Base-by-base conservation (phyloP, 2,329 filamentous ascomycete species). In the Neopestalotiopsis sp. region DNA sequence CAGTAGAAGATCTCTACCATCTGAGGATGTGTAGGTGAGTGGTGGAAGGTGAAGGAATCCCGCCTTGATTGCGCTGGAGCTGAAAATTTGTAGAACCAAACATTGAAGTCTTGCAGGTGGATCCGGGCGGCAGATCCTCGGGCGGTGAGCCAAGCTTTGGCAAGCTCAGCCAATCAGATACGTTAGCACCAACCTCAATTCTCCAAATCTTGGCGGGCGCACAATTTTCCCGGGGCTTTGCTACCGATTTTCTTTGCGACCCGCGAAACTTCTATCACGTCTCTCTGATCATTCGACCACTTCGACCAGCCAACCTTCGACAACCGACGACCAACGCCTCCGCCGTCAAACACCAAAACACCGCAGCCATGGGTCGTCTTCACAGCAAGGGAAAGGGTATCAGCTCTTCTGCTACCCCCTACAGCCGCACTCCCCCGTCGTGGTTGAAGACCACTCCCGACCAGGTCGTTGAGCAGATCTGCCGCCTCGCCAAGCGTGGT, bases 381-480 rank as follows among this genome's bases (percentile, higher is more conserved):
- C 97, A 99, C 92, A 93, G 90, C 90, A 97, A 98, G 82, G 95
- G 96, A 89, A 98, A 98, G 94, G 97, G 96, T 86, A 99, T 99
- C 87, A 94, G 94, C 77, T 86, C 94, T 87, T 97, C 94, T 74
- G 94, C 96, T 81, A 87, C 98, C 86, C 96, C 97, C 82, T 99
- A 98, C 92, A 97, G 94, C 77, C 95, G 96, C 88, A 91, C 90
- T 79, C 84, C 94, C 74, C 95, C 96, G 72, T 90, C 95, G 78
- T 99, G 96, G 96, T 89, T 98, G 86, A 99, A 99, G 93, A 97
- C 94, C 87, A 97, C 94, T 78, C 95, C 96, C 82, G 94, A 98
- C 81, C 94, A 97, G 88, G 94, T 99, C 84, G 94, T 97, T 79
- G 96, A 99, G 84, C 95, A 98, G 89, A 99, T 99, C 88, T 95